phyloP scores from a whole-genome alignment of 306 rosid species.

The Vigna hirtella region DNA sequence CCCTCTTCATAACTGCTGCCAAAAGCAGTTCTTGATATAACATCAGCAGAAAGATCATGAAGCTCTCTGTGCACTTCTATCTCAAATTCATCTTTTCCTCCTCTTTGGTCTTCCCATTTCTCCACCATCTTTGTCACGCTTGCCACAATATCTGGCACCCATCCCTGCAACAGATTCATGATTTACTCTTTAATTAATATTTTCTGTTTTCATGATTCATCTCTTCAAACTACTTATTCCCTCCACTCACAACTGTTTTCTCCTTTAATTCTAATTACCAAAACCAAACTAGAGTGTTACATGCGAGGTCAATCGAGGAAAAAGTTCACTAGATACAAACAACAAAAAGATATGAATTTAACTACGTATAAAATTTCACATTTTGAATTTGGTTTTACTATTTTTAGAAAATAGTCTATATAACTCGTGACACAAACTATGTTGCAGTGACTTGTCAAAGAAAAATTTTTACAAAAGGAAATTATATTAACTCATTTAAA shows the following conservation, averaged over 20 bases:
- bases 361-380: too few relatives aligned
- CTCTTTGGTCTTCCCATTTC: slow-evolving; percentile 65
- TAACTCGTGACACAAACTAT: too few relatives aligned
- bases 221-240: background rate
- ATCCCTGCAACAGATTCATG: slow-evolving; percentile 51
- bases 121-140: slow-evolving; percentile 58
- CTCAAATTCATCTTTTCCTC: slow-evolving; percentile 64
- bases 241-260: too few relatives aligned
- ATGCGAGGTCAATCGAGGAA: too few relatives aligned
- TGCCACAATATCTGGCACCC: slow-evolving; percentile 78
- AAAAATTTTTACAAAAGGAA: too few relatives aligned
- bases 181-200: background rate
- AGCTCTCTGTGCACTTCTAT: slow-evolving; percentile 66
- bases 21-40: slow-evolving; percentile 80
- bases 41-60: slow-evolving; percentile 64
- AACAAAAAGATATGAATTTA: too few relatives aligned
- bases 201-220: too few relatives aligned
- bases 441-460: too few relatives aligned
- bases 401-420: too few relatives aligned
- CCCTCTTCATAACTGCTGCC: slow-evolving; percentile 83
- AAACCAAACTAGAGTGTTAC: background rate
- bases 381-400: too few relatives aligned
- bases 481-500: too few relatives aligned
- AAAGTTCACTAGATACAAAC: too few relatives aligned
- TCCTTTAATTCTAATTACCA: background rate